Percentiles rank a stretch among this genome's conserved stretches.
Conservation (phyloP, 2,329 filamentous ascomycete genomes). For the Tolypocladium album region DNA sequence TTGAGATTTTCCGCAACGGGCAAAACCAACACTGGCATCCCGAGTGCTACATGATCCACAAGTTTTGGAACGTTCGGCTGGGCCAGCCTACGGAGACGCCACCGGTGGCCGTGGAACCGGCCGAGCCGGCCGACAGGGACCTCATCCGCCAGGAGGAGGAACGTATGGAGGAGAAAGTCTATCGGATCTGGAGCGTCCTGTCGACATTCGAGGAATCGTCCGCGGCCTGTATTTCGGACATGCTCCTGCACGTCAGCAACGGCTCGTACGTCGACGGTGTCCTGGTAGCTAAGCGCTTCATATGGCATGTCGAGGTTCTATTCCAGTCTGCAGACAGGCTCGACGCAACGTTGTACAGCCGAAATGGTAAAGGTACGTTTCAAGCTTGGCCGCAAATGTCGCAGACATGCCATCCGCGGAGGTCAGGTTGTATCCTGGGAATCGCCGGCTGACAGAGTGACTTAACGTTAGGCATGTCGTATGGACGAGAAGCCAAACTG, state of each 20-base stretch:
- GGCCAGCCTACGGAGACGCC: slow-evolving; percentile 46
- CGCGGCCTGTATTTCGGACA: slow-evolving; percentile 95
- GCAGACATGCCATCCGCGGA: background rate
- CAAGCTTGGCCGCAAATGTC: background rate
- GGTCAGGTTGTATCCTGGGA: background rate
- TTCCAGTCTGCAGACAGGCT: slow-evolving; percentile 83
- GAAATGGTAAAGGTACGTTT: slow-evolving; percentile 63
- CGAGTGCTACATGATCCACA: slow-evolving; percentile 99
- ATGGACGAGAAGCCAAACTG: slow-evolving; percentile 91
- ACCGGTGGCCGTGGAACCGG: slow-evolving; percentile 28
- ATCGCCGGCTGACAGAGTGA: background rate
- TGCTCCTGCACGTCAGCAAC: slow-evolving; percentile 97
- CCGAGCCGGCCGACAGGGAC: slow-evolving; percentile 55
- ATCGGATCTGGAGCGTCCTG: slow-evolving; percentile 94
- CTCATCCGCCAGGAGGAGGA: slow-evolving; percentile 79
- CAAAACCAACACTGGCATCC: slow-evolving; percentile 99
- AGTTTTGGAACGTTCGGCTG: slow-evolving; percentile 97
- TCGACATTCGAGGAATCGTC: slow-evolving; percentile 97
- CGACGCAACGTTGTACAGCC: slow-evolving; percentile 57
- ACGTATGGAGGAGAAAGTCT: slow-evolving; percentile 94
- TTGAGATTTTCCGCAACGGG: slow-evolving; percentile 95
- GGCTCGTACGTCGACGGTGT: slow-evolving; percentile 93
- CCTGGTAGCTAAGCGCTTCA: slow-evolving; percentile 89
- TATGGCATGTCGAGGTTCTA: slow-evolving; percentile 86
- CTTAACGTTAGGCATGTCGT: slow-evolving; percentile 59